These are phyloP conservation scores for Metschnikowia similis DNA, from an alignment of 805 yeast genomes.

Conservation along the genomic window DNA sequence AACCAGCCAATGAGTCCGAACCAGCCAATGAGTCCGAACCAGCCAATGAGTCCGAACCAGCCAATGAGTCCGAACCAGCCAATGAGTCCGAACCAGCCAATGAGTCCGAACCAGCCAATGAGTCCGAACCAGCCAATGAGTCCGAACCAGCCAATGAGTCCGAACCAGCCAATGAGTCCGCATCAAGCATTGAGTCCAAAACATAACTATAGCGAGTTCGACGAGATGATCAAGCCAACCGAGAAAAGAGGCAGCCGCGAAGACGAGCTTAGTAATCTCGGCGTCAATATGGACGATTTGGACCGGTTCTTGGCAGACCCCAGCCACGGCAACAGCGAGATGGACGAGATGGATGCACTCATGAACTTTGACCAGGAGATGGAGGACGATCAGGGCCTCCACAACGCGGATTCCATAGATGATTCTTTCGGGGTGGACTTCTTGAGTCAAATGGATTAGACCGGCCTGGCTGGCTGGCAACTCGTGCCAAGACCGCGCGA, in stretches of 20 bases:
- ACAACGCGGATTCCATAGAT: constrained; percentile 17
- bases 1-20: no score
- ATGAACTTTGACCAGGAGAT: constrained; percentile 15
- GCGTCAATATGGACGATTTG: constrained; percentile 16
- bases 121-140: no score
- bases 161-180: no score
- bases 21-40: no score
- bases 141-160: no score
- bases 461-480: no score
- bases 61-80: no score
- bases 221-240: background rate
- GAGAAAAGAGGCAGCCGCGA: background rate
- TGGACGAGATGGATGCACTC: constrained; percentile 19
- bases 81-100: no score
- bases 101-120: no score
- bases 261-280: constrained; percentile 3
- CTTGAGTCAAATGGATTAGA: constrained; percentile 28
- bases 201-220: constrained; percentile 4
- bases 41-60: no score
- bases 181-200: no score
- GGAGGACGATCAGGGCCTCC: constrained; percentile 5
- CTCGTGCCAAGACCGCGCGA: no score
- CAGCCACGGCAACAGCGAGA: constrained; percentile 8
- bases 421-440: constrained; percentile 35
- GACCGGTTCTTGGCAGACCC: constrained; percentile 18